Evolutionary conservation across 306 rosid genomes (phyloP).

Genomic region (Gynostemma pentaphyllum): DNA sequence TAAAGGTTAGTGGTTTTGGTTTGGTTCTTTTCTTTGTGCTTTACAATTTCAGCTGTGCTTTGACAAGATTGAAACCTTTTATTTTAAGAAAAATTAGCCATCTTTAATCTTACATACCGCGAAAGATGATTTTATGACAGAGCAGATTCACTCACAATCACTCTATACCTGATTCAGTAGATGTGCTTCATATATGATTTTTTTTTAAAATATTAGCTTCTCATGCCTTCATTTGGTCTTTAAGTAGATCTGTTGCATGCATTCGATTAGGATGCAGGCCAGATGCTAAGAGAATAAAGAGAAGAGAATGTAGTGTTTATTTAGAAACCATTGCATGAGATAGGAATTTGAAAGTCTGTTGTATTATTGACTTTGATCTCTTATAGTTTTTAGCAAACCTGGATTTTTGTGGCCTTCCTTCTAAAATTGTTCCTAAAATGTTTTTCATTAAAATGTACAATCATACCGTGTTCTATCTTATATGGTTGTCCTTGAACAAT

Average conservation of each 20-base stretch:
- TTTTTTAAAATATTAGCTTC: neutral
- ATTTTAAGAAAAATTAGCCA: neutral
- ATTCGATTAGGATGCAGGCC: neutral
- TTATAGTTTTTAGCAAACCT: neutral
- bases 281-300: neutral
- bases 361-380: neutral
- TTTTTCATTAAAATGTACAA: neutral
- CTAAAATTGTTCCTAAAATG: neutral
- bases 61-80: neutral
- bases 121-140: neutral
- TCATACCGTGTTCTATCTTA: neutral
- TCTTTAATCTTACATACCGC: neutral
- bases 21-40: neutral
- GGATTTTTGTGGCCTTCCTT: neutral
- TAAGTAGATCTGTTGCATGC: neutral
- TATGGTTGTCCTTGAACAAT: neutral
- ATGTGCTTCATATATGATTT: neutral
- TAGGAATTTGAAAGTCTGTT: neutral
- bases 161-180: neutral
- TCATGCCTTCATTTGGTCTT: neutral
- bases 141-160: neutral
- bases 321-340: neutral
- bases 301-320: neutral
- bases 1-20: constrained; percentile 47
- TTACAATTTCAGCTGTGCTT: neutral